Evolutionary conservation across 257 asterid genomes (phyloP), one percentile per base, ranked within the genome.

Genomic region (Eustoma russellianum): DNA sequence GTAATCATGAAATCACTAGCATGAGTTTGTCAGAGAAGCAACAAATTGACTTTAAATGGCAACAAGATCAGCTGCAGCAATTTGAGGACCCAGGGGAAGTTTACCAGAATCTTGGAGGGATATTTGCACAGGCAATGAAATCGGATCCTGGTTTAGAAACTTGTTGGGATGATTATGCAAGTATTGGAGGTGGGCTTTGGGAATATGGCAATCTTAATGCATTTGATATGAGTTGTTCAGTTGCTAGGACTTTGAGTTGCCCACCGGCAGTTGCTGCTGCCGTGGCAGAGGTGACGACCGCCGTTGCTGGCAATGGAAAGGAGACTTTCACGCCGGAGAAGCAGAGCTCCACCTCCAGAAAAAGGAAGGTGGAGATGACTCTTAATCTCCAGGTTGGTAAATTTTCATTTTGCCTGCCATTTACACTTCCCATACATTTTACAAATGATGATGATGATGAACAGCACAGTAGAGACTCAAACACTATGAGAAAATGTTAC

Each of bases 211-310:
- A 38, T 38, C 59, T 56, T 9, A 43, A 77, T 12, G 80, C 59
- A 17, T 33, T 57, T 19, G 86, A 71, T 41, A 61, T 54, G 58
- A 62, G 64, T 62, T 69, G 41, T 50, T 61, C 76, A 13, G 61
- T 77, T 59, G 73, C 94, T 0, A 66, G 88, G 50, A 86, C 88
- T 7, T 41, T 60, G 9, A 80, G 88, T 63, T 78, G 86, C 70
- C 94, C 86, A 1, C 79, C 82, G 16, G 64, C 66, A 7, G 65
- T 67, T 61, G 80, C 63, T 9, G 68, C 69, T 1, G 74, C 73
- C 16, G 55, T 59, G 67, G 69, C 63, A 6, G 74, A 62, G 15
- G 70, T 13, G 16, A 63, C 48, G 14, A 50, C 49, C 6, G 56
- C 40, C 40, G 43, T 38, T 38, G 38, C 60, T 47, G 11, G n/a